Evolutionary conservation across 306 rosid genomes (phyloP).

Genomic region (Fragaria iinumae): DNA sequence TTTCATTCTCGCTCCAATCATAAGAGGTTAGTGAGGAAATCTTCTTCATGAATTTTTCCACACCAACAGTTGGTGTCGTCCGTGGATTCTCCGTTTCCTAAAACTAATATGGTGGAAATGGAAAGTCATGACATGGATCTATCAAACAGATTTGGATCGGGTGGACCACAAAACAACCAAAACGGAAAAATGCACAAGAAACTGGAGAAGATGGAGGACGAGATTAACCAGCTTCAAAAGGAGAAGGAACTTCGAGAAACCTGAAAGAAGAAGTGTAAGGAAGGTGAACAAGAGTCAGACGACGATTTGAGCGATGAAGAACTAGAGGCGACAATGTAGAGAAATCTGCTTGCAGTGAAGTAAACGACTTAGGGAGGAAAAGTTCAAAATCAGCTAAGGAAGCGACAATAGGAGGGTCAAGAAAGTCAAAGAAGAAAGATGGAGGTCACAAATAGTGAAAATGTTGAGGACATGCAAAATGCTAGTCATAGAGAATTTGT

Average conservation of each 20-base stretch:
- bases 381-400: neutral
- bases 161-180: neutral
- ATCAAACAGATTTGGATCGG: neutral
- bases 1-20: too few relatives aligned
- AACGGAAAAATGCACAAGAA: neutral
- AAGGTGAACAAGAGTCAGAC: too few relatives aligned
- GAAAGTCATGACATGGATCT: too few relatives aligned
- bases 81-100: neutral
- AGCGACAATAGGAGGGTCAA: neutral
- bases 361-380: fast-evolving
- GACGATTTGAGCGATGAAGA: too few relatives aligned
- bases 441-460: neutral
- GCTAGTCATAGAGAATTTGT: neutral
- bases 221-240: too few relatives aligned
- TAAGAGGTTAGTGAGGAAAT: too few relatives aligned
- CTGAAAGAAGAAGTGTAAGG: too few relatives aligned
- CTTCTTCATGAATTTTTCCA: too few relatives aligned
- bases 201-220: neutral
- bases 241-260: neutral
- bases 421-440: neutral
- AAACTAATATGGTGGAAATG: neutral
- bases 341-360: neutral
- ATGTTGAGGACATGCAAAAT: too few relatives aligned
- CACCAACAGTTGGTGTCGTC: neutral
- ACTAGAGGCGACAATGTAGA: too few relatives aligned